Conservation (phyloP, 1,284 basidiomycete species). For the Xerocomus minutiporus region DNA sequence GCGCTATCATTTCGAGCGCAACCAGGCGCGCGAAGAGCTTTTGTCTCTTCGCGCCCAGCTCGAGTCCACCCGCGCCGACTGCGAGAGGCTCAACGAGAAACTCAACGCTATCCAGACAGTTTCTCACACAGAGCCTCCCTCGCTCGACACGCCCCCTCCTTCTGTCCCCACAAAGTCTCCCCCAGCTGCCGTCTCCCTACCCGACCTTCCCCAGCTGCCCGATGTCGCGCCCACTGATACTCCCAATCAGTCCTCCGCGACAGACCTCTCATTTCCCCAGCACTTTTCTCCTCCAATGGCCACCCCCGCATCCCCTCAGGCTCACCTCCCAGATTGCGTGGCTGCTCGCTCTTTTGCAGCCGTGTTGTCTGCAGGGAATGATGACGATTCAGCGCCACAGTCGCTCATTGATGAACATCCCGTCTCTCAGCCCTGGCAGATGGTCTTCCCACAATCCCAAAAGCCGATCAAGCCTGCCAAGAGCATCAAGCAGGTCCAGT, state of each 20-base stretch:
- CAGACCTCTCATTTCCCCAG: conserved; percentile 22
- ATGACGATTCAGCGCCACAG: conserved; percentile 25
- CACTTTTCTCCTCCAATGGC: conserved; percentile 25
- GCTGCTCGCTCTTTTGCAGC: conserved; percentile 35
- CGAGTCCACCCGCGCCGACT: conserved; percentile 34
- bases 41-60: conserved; percentile 33
- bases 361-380: conserved; percentile 30
- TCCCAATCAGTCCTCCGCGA: conserved; percentile 2
- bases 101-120: conserved; percentile 4
- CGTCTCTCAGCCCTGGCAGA: conserved; percentile 22
- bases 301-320: conserved; percentile 34
- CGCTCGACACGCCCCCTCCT: conserved; percentile 4
- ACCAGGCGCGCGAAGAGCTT: conserved; percentile 35
- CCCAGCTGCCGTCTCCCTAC: not conserved
- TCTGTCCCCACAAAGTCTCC: conserved; percentile 6
- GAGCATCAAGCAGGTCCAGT: conserved; percentile 38
- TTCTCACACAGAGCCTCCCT: conserved; percentile 2
- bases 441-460: conserved; percentile 6
- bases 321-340: conserved; percentile 33
- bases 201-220: conserved; percentile 4
- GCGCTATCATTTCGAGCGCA: conserved; percentile 32
- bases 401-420: conserved; percentile 23
- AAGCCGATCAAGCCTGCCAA: conserved; percentile 28
- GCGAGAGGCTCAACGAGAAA: conserved; percentile 30
- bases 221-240: conserved; percentile 3